These are phyloP conservation scores for Penicillium manginii DNA, from an alignment of 495 filamentous ascomycete species.

Conservation along the genomic window DNA sequence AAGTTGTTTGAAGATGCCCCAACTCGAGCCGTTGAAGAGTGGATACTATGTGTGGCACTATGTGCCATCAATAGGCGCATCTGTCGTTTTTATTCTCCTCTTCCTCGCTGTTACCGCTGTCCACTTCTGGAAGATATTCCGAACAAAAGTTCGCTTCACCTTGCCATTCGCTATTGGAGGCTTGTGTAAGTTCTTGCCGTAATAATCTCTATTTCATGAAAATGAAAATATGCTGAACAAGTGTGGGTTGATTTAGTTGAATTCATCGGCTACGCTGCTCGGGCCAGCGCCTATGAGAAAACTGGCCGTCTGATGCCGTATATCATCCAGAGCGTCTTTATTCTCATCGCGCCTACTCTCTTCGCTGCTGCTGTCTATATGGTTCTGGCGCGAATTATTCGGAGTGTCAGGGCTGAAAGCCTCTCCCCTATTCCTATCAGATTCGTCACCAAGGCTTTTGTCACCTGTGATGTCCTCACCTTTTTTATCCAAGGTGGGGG, in stretches of 20 bases:
- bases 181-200: constrained; percentile 9
- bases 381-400: constrained; percentile 51
- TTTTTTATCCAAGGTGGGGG: constrained; percentile 24
- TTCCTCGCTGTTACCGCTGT: constrained; percentile 44
- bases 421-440: constrained; percentile 14
- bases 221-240: too few species aligned
- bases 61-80: constrained; percentile 7
- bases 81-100: constrained; percentile 27
- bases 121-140: constrained; percentile 37
- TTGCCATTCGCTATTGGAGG: constrained; percentile 18
- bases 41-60: constrained; percentile 21
- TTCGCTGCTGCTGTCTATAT: constrained; percentile 59
- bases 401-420: constrained; percentile 39
- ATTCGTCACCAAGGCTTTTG: constrained; percentile 27
- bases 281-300: constrained; percentile 22
- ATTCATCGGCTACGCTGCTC: constrained; percentile 47
- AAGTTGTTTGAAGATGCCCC: constrained; percentile 11
- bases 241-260: constrained; percentile 39
- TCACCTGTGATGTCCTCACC: constrained; percentile 24
- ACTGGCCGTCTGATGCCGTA: constrained; percentile 29
- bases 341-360: constrained; percentile 37
- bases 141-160: constrained; percentile 12
- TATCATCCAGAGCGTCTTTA: constrained; percentile 34
- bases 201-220: neutral
- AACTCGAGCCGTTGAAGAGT: constrained; percentile 14